Evolutionary conservation across 2,329 filamentous ascomycete species (phyloP).

Genomic region (Cladosporium cucumerinum): DNA sequence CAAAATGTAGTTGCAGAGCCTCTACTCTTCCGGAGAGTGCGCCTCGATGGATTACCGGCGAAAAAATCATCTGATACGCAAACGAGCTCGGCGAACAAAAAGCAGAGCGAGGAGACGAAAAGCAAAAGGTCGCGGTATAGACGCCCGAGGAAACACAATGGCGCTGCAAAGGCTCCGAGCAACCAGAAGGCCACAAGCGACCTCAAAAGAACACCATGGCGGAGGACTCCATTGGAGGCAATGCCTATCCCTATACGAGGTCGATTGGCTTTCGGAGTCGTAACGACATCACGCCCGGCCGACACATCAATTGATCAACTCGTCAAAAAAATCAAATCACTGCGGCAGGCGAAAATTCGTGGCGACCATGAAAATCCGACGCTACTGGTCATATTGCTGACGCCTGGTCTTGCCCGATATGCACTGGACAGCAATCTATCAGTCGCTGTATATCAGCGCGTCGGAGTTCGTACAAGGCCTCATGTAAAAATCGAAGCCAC

Average conservation of each 20-base stretch:
- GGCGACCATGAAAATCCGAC: not conserved
- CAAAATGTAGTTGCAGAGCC: not conserved
- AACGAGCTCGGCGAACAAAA: not conserved
- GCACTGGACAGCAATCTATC: conserved; percentile 24
- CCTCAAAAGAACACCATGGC: not conserved
- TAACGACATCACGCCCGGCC: conserved; percentile 14
- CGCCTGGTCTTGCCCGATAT: conserved; percentile 26
- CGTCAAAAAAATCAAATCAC: conserved; percentile 1
- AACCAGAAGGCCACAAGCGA: not conserved
- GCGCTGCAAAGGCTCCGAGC: not conserved
- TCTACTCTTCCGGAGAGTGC: not conserved
- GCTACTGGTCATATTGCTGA: conserved; percentile 23
- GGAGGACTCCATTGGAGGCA: not conserved
- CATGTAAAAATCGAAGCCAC: conserved; percentile 24
- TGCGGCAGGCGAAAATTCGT: not conserved
- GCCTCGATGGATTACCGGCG: not conserved
- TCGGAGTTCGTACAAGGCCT: conserved; percentile 17
- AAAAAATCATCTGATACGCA: not conserved
- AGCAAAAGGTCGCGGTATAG: not conserved
- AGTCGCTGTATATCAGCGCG: conserved; percentile 16
- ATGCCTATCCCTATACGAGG: not conserved
- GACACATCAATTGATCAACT: conserved; percentile 17
- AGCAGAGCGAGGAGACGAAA: not conserved
- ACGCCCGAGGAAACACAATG: not conserved
- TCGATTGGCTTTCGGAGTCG: conserved; percentile 7